phyloP scores from a whole-genome alignment of 164 flowering plant genomes.

The Amborella trichopoda region DNA sequence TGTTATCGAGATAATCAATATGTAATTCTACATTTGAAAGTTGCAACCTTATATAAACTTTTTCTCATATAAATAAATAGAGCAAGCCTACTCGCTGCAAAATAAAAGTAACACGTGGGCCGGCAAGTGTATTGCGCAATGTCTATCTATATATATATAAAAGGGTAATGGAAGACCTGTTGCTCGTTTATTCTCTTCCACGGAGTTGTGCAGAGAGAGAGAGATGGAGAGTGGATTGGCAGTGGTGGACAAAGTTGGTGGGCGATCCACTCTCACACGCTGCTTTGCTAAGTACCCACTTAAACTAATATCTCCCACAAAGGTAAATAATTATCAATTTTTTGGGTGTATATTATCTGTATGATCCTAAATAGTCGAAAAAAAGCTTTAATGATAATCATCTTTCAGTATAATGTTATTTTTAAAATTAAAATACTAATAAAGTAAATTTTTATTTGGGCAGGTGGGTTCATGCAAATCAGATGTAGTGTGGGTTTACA shows the following conservation, averaged over 20 bases:
- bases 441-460: constrained; percentile 1
- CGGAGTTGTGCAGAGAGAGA: constrained; percentile 4
- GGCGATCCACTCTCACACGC: constrained; percentile 59
- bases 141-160: too few relatives aligned
- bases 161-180: too few relatives aligned
- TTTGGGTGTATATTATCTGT: not conserved
- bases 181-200: too few relatives aligned
- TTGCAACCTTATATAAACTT: too few relatives aligned
- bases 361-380: not conserved
- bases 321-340: constrained; percentile 27
- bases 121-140: too few relatives aligned
- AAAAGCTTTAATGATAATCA: not conserved
- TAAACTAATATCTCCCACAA: constrained; percentile 76
- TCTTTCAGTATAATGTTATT: not conserved
- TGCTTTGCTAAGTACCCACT: constrained; percentile 88
- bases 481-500: constrained; percentile 92
- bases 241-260: constrained; percentile 53
- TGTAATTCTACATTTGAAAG: too few relatives aligned
- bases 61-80: too few relatives aligned
- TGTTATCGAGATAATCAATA: too few relatives aligned
- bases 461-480: constrained; percentile 58
- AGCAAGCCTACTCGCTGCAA: too few relatives aligned
- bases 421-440: not conserved
- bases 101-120: too few relatives aligned
- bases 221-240: constrained; percentile 41